Base-by-base conservation (phyloP, 352 stramenopile genomes). In the Phytophthora colocasiae region DNA sequence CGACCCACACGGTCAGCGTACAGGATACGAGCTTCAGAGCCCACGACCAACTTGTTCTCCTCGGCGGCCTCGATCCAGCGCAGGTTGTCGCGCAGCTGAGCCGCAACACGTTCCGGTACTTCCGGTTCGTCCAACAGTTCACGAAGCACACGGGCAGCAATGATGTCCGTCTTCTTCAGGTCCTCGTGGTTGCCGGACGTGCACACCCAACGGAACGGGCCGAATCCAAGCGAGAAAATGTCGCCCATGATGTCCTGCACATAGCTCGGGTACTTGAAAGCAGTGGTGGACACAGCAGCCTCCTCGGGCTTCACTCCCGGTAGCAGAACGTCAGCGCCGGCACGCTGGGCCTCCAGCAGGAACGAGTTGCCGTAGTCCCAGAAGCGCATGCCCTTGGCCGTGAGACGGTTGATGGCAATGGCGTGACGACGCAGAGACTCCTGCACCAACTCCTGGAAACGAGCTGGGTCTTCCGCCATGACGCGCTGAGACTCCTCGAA, bases 321-420 rank as follows among this genome's bases (percentile, higher is more conserved):
- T 41, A 59, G 65, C 40, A 90, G 58, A 29, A 97, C 83, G 14
- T 96, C 81, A 24, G 87, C 90, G n/a, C 85, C 87, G 2, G 90
- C 90, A 49, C 86, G 83, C 62, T 87, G 92, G 15, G 85, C 75
- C 55, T 97, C 87, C 10, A 96, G 64, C 34, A 96, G 63, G 73
- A 97, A 97, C 72, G 84, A 93, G 81, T 97, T 97, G 38, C 90
- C 90, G 59, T 97, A 97, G 68, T 97, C 90, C 84, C 86, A 97
- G 75, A 97, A 97, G 29, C 77, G 81, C 90, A 97, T 95, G 39
- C 89, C 89, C 51, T 85, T 77, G 15, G 69, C 58, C 3, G 85
- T 89, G 24, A 97, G 63, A 3, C 84, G 83, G 79, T 97, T 97
- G 31, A 97, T 78, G 7, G 90, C 90, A 11, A 65, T 50, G 8